Percentiles rank a stretch among this genome's conserved stretches.
Conservation (phyloP, 75 land plant species). For the Sequoiadendron giganteum region DNA sequence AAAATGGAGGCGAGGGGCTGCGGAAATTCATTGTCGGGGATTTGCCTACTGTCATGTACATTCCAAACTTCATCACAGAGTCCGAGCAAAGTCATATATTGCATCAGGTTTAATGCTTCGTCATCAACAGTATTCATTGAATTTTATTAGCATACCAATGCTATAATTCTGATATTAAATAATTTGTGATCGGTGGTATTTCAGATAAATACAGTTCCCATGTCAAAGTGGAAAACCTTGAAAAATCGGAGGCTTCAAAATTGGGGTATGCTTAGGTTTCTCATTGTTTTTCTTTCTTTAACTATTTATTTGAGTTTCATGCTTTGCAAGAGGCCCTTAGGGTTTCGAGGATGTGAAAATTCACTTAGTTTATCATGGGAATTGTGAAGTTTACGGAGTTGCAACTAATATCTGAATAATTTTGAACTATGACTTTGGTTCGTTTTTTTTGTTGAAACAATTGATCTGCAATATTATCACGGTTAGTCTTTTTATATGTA, state of each 20-base stretch:
- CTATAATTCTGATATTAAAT: not conserved
- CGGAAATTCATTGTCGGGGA: slow-evolving; percentile 37
- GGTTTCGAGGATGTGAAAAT: not conserved
- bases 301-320: not conserved
- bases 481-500: not conserved
- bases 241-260: slow-evolving; percentile 90
- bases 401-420: not conserved
- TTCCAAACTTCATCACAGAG: slow-evolving; percentile 58
- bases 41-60: slow-evolving; percentile 57
- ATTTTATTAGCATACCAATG: no score
- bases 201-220: slow-evolving; percentile 74
- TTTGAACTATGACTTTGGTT: not conserved
- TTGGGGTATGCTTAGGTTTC: slow-evolving; percentile 66
- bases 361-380: not conserved
- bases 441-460: not conserved
- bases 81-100: slow-evolving; percentile 48
- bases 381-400: not conserved
- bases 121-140: not conserved
- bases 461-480: not conserved
- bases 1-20: not conserved
- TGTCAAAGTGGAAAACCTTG: slow-evolving; percentile 85
- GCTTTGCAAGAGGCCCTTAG: not conserved
- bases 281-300: not conserved
- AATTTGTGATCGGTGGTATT: not conserved
- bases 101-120: slow-evolving; percentile 41